Evolutionary conservation across 2,329 filamentous ascomycete genomes (phyloP).

Genomic region (Epichloe hybrida): DNA sequence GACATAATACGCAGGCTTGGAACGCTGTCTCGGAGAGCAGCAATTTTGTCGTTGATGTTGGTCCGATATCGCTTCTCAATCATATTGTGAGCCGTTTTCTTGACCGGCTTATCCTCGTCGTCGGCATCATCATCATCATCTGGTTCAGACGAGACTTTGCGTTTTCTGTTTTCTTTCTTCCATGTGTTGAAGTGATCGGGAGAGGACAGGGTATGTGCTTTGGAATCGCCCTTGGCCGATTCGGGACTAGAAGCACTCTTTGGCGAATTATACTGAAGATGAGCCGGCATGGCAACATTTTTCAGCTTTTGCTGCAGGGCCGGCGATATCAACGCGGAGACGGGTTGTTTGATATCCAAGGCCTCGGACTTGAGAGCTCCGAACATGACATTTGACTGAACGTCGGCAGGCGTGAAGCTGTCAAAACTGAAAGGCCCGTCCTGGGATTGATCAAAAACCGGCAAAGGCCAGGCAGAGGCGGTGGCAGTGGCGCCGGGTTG

Average conservation of each 20-base stretch:
- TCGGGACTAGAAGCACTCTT: slow-evolving; percentile 45
- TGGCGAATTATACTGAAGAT: slow-evolving; percentile 46
- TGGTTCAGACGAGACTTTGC: slow-evolving; percentile 50
- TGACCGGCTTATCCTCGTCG: slow-evolving; percentile 43
- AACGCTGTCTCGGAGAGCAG: slow-evolving; percentile 79
- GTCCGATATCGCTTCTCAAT: slow-evolving; percentile 95
- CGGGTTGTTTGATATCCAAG: not conserved
- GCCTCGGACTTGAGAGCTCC: slow-evolving; percentile 3
- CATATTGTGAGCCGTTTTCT: slow-evolving; percentile 96
- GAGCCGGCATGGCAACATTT: slow-evolving; percentile 50
- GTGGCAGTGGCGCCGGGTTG: slow-evolving; percentile 20
- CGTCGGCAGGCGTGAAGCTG: slow-evolving; percentile 18
- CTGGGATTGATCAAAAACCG: slow-evolving; percentile 22
- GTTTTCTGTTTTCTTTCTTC: slow-evolving; percentile 44
- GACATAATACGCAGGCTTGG: slow-evolving; percentile 78
- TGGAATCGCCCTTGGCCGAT: slow-evolving; percentile 35
- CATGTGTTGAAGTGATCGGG: slow-evolving; percentile 37
- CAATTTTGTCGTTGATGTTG: slow-evolving; percentile 95
- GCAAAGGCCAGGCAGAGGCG: slow-evolving; percentile 22
- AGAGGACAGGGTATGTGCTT: slow-evolving; percentile 39
- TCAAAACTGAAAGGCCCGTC: slow-evolving; percentile 19
- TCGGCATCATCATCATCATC: slow-evolving; percentile 42
- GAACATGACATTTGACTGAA: slow-evolving; percentile 23
- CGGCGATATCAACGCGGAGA: slow-evolving; percentile 29
- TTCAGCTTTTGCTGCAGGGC: slow-evolving; percentile 41